Evolutionary conservation across 2,329 filamentous ascomycete genomes (phyloP), one percentile per base, ranked within the genome.

Genomic region (Arthrobotrys iridis): DNA sequence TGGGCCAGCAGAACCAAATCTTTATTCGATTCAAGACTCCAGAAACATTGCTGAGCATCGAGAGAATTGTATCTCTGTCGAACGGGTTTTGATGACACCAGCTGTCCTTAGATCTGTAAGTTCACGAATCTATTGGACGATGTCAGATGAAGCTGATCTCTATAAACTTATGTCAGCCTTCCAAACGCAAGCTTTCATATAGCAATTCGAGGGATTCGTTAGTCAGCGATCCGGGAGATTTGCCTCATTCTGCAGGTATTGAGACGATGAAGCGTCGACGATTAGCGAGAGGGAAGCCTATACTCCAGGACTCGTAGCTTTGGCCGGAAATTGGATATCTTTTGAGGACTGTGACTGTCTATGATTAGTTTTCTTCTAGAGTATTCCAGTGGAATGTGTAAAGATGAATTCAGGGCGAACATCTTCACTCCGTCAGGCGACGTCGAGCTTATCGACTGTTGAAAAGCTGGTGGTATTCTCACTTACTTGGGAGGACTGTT

Each of bases 121-220:
- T 7, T 0, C 0, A 33, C 20, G 5, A 18, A 33, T 8, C n/a
- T 33, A 2, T 3, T 33, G 11, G 18, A 22, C 1, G 0, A 4
- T n/a, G n/a, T 22, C 11, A 7, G 11, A 10, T n/a, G 15, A 11
- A 6, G 3, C 26, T 18, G 35, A 20, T 30, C 2, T 22, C 3
- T 7, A 7, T 8, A 24, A 22, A 6, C 15, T 55, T 7, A 18
- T 10, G 10, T 24, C 20, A 55, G 50, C 50, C 50, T 55, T 37
- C 50, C 1, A 55, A 55, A 11, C 50, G 30, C 18, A 55, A 55
- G 50, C 50, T 55, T 13, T 22, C 50, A n/a, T 55, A 55, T 15
- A 37, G 28, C 11, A 22, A 37, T 18, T 55, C 50, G 11, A 2
- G 30, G 18, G 28, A 55, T 4, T 55, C 50, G 2, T 55, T 55